Base-by-base conservation (phyloP, 148 eudicot genomes). In the Hydrangea macrophylla region DNA sequence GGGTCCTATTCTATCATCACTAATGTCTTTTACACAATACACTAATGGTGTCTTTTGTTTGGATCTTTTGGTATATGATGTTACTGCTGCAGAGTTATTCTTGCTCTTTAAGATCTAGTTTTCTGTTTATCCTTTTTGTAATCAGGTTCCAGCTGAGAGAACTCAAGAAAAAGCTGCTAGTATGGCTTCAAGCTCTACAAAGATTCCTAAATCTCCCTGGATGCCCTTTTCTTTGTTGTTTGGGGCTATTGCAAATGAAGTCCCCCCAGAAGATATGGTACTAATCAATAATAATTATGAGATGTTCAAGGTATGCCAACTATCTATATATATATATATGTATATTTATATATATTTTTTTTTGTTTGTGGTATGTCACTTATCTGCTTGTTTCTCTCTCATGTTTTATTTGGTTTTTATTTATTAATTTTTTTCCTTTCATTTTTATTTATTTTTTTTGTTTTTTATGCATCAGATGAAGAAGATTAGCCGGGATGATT, bases 171-270 rank as follows among this genome's bases (percentile, higher is more conserved):
- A 72, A 65, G 63, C 73, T 54, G 6, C 71, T 35, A 76, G 78
- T 70, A 45, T 69, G 58, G 78, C 59, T 60, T 78, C 81, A 36
- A 70, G 72, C 62, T 50, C 73, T 18, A 0, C 48, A 3, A 76
- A 27, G 76, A 44, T 60, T 55, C 90, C 94, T 26, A 84, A 75
- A 68, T 81, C 86, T 57, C 90, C 90, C 13, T 84, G 90, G 90
- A 84, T 88, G 90, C 88, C 88, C 22, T 88, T 88, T 70, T 76
- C 94, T 3, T 58, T 74, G 80, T 58, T 88, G 73, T 71, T 88
- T 75, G 80, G 64, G 56, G 90, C 82, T 8, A 82, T 88, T 54
- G 54, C 90, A 18, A 57, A 75, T 70, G 75, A 76, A 76, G 76
- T 86, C 65, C 30, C 85, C 57, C 57, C 80, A 12, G 57, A 66